A percentile compares a stretch with the other conserved stretches of the same genome.
phyloP scores from a whole-genome alignment of 169 alveolate species.

The Babesia ovis region DNA sequence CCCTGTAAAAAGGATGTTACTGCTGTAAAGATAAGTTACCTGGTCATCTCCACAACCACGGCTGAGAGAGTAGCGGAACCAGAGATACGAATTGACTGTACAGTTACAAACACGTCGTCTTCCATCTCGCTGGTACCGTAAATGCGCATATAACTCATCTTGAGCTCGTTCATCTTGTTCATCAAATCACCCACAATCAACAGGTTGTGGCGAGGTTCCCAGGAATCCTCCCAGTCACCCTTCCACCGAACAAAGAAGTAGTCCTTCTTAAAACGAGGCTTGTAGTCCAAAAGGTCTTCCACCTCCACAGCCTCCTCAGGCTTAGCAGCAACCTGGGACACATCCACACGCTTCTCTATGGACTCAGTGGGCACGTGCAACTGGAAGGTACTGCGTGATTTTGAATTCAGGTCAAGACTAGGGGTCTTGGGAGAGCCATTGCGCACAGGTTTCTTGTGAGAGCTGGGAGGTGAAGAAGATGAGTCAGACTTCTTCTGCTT shows the following conservation, averaged over 20 bases:
- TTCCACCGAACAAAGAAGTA: conserved; percentile 68
- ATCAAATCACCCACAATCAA: conserved; percentile 67
- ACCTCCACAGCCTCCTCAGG: conserved; percentile 72
- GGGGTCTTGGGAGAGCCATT: not conserved
- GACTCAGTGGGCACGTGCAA: not conserved
- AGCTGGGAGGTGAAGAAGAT: not conserved
- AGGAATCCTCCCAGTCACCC: conserved; percentile 73
- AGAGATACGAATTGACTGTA: conserved; percentile 52
- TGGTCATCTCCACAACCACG: conserved; percentile 66
- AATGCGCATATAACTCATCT: conserved; percentile 63
- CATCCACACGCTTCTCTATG: not conserved
- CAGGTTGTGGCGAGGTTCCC: conserved; percentile 70
- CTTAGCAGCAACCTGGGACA: conserved; percentile 3
- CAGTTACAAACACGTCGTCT: conserved; percentile 55
- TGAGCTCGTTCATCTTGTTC: conserved; percentile 66
- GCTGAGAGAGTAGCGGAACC: conserved; percentile 65
- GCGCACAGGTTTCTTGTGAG: not conserved
- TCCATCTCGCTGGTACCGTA: conserved; percentile 70
- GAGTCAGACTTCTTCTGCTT: not conserved
- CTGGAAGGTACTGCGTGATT: not conserved
- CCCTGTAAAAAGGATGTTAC: conserved; percentile 27
- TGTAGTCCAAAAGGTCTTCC: conserved; percentile 66
- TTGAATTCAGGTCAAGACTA: not conserved
- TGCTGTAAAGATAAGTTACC: conserved; percentile 6
- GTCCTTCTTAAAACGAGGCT: conserved; percentile 65